Percentiles rank a stretch among this genome's conserved stretches.
phyloP scores from a whole-genome alignment of 1,284 basidiomycete genomes.

The Hymenochaete sp. region DNA sequence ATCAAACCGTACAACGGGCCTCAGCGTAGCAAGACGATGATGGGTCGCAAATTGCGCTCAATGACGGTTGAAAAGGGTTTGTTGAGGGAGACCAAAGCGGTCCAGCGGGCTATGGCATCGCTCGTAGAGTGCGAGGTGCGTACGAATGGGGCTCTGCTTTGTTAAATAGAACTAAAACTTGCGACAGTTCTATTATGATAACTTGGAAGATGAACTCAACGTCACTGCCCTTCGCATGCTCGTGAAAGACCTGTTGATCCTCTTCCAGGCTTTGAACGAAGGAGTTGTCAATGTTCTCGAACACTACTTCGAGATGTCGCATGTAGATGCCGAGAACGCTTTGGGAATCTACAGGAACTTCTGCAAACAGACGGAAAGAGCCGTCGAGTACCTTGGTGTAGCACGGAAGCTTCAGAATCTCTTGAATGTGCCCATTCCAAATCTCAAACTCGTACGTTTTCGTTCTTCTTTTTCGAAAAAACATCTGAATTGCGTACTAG shows the following conservation, averaged over 20 bases:
- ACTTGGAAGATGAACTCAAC: constrained; percentile 87
- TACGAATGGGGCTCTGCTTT: constrained; percentile 16
- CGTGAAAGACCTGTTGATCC: constrained; percentile 92
- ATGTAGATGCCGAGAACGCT: constrained; percentile 80
- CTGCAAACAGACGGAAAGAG: constrained; percentile 88
- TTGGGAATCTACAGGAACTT: constrained; percentile 90
- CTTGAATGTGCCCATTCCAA: constrained; percentile 89
- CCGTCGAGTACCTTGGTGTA: constrained; percentile 91
- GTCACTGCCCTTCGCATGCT: constrained; percentile 88
- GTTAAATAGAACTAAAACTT: background rate
- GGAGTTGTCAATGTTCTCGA: constrained; percentile 97
- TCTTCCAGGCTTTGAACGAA: constrained; percentile 97
- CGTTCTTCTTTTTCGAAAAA: background rate
- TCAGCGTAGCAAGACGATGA: constrained; percentile 67
- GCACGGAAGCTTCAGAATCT: constrained; percentile 90
- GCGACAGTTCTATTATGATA: constrained; percentile 94
- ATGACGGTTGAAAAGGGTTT: constrained; percentile 96
- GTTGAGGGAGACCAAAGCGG: constrained; percentile 83
- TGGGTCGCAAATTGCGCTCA: constrained; percentile 75
- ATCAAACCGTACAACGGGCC: constrained; percentile 28
- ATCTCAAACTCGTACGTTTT: constrained; percentile 76
- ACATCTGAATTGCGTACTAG: constrained; percentile 30
- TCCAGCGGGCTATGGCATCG: constrained; percentile 84
- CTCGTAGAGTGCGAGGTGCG: constrained; percentile 82
- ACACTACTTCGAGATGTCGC: constrained; percentile 99